A percentile compares a stretch with the other conserved stretches of the same genome.
phyloP scores from a whole-genome alignment of 2,329 filamentous ascomycete species.

The Zasmidium angulare region DNA sequence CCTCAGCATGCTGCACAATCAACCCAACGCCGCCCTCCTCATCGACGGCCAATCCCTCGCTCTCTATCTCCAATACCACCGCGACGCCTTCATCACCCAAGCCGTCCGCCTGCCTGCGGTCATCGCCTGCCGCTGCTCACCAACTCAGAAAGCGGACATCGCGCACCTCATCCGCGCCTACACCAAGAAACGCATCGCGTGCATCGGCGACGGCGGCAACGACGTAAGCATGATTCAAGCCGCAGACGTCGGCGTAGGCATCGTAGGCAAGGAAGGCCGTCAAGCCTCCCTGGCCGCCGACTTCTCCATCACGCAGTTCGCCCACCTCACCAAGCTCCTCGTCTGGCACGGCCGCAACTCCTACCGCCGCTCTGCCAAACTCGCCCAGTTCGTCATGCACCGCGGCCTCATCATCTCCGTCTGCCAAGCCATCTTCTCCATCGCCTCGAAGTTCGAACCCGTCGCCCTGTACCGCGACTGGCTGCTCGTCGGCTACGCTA shows the following conservation, averaged over 20 bases:
- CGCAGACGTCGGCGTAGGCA: slow-evolving; percentile 94
- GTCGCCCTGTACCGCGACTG: slow-evolving; percentile 95
- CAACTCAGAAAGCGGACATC: slow-evolving; percentile 93
- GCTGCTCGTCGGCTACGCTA: slow-evolving; percentile 95
- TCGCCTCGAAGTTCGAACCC: slow-evolving; percentile 87
- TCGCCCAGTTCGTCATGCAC: slow-evolving; percentile 97
- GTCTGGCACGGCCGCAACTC: slow-evolving; percentile 98
- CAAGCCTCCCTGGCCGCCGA: slow-evolving; percentile 94
- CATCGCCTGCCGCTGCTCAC: slow-evolving; percentile 93
- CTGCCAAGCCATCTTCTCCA: slow-evolving; percentile 96
- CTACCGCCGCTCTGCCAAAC: slow-evolving; percentile 93
- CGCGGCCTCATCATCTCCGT: slow-evolving; percentile 92
- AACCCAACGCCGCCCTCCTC: slow-evolving; percentile 80
- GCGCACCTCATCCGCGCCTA: slow-evolving; percentile 85
- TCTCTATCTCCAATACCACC: slow-evolving; percentile 79
- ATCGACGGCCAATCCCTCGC: slow-evolving; percentile 92
- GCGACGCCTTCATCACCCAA: slow-evolving; percentile 79
- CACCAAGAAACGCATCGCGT: slow-evolving; percentile 94
- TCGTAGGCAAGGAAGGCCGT: slow-evolving; percentile 94
- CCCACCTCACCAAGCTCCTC: slow-evolving; percentile 91
- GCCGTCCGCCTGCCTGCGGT: slow-evolving; percentile 88
- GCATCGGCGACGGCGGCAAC: slow-evolving; percentile 96
- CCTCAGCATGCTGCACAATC: slow-evolving; percentile 83
- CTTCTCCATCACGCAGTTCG: slow-evolving; percentile 95
- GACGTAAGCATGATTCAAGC: slow-evolving; percentile 99